Evolutionary conservation across 2,329 filamentous ascomycete species (phyloP), one percentile per base, ranked within the genome.

Genomic region (Stagonosporopsis tanaceti): DNA sequence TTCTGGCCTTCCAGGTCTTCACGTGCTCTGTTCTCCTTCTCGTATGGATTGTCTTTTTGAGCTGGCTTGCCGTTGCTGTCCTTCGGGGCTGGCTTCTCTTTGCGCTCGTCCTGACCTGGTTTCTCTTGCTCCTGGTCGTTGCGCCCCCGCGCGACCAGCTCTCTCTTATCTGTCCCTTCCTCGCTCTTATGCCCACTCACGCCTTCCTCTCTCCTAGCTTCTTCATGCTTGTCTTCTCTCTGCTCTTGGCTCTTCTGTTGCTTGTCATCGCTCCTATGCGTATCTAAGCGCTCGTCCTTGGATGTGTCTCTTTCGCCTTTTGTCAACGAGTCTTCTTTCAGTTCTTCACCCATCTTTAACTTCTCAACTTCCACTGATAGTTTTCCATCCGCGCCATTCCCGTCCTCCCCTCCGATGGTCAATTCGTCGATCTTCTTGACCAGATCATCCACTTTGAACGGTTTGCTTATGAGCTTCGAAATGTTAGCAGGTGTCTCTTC

Each of bases 371-470:
- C 55, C 12, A 41, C 17, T 4, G n/a, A 6, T 2, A 53, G 50
- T 30, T 50, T 28, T 6, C 50, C 55, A 1, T 41, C 48, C 7
- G 46, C 54, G 15, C 48, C 53, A 11, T 44, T 32, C 8, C 42
- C 47, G 2, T 56, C 53, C 7, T 54, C 44, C 11, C 50, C 50
- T 12, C 64, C 46, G 1, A 65, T 59, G 1, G 71, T 45, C 15
- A 76, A 42, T 15, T 46, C 51, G n/a, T 50, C 58, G 6, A 76
- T 72, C 44, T 68, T 73, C 32, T 62, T 64, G 4, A 75, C 67
- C 17, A 76, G 50, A 42, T 73, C 73, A 17, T 75, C 70, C 3
- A 76, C 73, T 47, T 76, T 76, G 64, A 76, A 73, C 0, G 76
- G 76, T 50, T 78, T 78, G 42, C 72, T 74, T 24, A 73, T 78